Evolutionary conservation across 495 filamentous ascomycete genomes (phyloP).

Genomic region (Hypoxylon crocopeplum): DNA sequence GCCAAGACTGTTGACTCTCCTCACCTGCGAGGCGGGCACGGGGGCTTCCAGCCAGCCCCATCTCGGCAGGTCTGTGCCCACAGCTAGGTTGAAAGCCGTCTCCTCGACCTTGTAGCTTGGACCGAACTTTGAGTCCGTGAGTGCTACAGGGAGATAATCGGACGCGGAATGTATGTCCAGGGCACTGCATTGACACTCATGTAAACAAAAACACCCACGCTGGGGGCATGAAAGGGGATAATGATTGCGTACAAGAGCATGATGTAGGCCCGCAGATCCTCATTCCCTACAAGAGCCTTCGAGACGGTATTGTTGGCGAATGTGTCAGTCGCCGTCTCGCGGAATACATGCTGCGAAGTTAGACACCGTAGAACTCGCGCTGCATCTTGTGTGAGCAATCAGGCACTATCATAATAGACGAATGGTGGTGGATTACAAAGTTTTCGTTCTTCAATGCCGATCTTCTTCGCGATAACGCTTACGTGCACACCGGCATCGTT

Average conservation of each 20-base stretch:
- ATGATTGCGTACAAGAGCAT: conserved; percentile 29
- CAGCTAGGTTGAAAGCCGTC: conserved; percentile 39
- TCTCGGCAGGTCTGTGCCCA: conserved; percentile 32
- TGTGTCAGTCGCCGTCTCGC: neutral
- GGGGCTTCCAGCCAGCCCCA: conserved; percentile 10
- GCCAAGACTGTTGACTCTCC: neutral
- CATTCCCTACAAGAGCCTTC: conserved; percentile 33
- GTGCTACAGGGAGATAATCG: conserved; percentile 37
- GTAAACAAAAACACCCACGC: no score
- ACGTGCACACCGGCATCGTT: no score
- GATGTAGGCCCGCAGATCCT: conserved; percentile 39
- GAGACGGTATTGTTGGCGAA: conserved; percentile 18
- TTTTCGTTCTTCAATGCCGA: no score
- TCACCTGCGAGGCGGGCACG: neutral
- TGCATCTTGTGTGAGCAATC: neutral
- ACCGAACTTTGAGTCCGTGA: conserved; percentile 30
- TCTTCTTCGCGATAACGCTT: no score
- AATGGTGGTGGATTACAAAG: no score
- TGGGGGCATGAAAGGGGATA: neutral
- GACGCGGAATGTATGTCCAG: conserved; percentile 38
- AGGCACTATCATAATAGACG: no score
- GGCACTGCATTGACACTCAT: conserved; percentile 1
- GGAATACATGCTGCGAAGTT: neutral
- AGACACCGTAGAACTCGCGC: neutral
- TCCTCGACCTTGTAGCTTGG: conserved; percentile 17